Evolutionary conservation across 2,329 filamentous ascomycete species (phyloP), one percentile per base, ranked within the genome.

Genomic region (Microcyclosporella mali): DNA sequence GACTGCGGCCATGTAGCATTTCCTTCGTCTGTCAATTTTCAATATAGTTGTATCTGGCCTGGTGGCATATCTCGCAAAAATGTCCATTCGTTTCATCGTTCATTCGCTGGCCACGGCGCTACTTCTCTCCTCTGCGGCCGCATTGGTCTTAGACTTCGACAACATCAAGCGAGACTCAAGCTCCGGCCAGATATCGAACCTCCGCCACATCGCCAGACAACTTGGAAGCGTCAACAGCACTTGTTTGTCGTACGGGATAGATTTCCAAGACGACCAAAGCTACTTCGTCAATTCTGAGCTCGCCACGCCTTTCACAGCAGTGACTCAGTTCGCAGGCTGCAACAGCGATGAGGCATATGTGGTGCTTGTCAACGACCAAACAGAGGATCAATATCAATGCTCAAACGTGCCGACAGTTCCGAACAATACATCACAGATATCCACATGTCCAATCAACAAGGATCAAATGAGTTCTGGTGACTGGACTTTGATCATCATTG

Each of bases 401-500:
- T 31, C 21, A 11, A 19, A 36, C 14, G 16, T 19, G 19, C 33
- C 37, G 18, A 28, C 33, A n/a, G 32, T 33, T 12, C 43, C 43
- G 3, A 38, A 45, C 33, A 29, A 37, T 21, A 41, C 33, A 10
- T 41, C 36, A 6, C 32, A 45, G 43, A 14, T 45, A 8, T 40
- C 43, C 17, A 45, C 43, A 4, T 45, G 62, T 44, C 66, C 67
- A 2, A 57, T 70, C 14, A 42, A 54, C 18, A 72, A 72, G 52
- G 61, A 59, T 37, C 56, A 69, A 40, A 66, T 72, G 55, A 56
- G 49, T 9, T 62, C 63, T 34, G 70, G 70, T 4, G 63, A 65
- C 21, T 72, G 67, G 65, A 62, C 67, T 4, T 55, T 72, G 6
- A 46, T 72, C 12, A 56, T 69, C 40, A 56, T 72, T 3, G 51